Evolutionary conservation across 2,329 filamentous ascomycete species (phyloP), one percentile per base, ranked within the genome.

Genomic region (Microcyclospora pomicola): DNA sequence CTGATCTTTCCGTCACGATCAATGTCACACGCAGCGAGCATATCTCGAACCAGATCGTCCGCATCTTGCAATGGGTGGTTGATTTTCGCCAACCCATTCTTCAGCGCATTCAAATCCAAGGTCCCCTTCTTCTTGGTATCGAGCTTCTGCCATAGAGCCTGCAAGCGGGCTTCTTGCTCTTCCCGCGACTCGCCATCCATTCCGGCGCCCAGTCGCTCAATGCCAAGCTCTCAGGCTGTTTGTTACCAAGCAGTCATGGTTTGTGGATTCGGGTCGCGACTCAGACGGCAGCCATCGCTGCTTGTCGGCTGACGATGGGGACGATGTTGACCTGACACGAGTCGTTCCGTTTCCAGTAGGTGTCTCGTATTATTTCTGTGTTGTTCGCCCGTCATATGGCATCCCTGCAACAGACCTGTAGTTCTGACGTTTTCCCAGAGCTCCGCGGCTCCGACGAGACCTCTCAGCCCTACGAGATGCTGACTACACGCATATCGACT

Each of bases 31-130:
- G 80, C 73, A 47, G 72, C 70, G 57, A 95, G 72, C 41, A 96
- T 82, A 54, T 82, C 78, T 55, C 75, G 73, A 45, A 98, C 71
- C 68, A 96, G 76, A 29, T 74, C 68, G 60, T 93, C 82, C 56
- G 91, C 91, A 69, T 95, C 91, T 67, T 95, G 93, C 55, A 98
- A 64, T 46, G 80, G 91, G 60, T 98, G 91, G 60, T 96, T 87
- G 54, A 96, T 85, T 61, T 78, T 82, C 59, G 71, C 77, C 55
- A 98, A 65, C 3, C 88, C 91, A 63, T 77, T 83, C 64, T 87
- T 81, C 50, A 98, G 66, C 27, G 77, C 86, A 59, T 80, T 77
- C 47, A 92, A 68, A 62, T 96, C 87, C 51, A 98, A 70, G 59
- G 84, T 78, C 42, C 84, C 84, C 51, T 80, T 77, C 42, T 72